A percentile compares a stretch with the other conserved stretches of the same genome.
phyloP scores from a whole-genome alignment of 2,329 filamentous ascomycete genomes.

The Bipolaris gigantea region DNA sequence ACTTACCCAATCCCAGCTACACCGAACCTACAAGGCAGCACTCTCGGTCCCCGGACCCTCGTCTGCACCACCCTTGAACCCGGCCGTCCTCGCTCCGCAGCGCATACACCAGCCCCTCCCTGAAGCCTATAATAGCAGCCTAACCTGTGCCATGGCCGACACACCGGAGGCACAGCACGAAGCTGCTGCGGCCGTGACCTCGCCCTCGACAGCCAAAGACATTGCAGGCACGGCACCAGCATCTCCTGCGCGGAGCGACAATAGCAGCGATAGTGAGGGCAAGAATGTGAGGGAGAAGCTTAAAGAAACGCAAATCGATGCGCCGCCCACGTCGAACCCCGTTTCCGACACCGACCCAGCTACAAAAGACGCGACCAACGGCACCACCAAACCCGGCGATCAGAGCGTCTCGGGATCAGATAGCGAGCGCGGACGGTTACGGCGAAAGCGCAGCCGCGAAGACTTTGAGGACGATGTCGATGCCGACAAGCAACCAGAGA shows the following conservation, averaged over 20 bases:
- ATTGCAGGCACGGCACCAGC: conserved; percentile 20
- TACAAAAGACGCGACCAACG: conserved; percentile 34
- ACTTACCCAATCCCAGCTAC: conserved; percentile 1
- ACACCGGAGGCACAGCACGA: conserved; percentile 26
- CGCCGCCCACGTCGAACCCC: conserved; percentile 30
- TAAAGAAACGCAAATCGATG: conserved; percentile 62
- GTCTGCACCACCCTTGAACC: background rate
- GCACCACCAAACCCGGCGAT: conserved; percentile 23
- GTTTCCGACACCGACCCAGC: conserved; percentile 19
- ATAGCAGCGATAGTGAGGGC: conserved; percentile 53
- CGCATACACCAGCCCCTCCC: conserved; percentile 3
- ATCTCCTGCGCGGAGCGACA: conserved; percentile 45
- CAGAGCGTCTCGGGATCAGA: conserved; percentile 40
- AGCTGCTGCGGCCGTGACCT: conserved; percentile 10
- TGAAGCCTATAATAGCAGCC: conserved; percentile 5
- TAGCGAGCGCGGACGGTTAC: conserved; percentile 44
- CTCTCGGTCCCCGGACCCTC: background rate
- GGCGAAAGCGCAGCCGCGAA: conserved; percentile 52
- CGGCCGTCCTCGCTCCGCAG: background rate
- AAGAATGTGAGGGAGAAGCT: conserved; percentile 63
- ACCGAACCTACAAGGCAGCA: background rate
- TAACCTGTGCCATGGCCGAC: conserved; percentile 27
- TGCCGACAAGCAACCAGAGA: conserved; percentile 36
- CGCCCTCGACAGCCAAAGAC: conserved; percentile 15
- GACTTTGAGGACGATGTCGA: conserved; percentile 46